These are phyloP conservation scores for Colletotrichum sojae DNA, from an alignment of 2,329 filamentous ascomycete species.

Conservation along the genomic window DNA sequence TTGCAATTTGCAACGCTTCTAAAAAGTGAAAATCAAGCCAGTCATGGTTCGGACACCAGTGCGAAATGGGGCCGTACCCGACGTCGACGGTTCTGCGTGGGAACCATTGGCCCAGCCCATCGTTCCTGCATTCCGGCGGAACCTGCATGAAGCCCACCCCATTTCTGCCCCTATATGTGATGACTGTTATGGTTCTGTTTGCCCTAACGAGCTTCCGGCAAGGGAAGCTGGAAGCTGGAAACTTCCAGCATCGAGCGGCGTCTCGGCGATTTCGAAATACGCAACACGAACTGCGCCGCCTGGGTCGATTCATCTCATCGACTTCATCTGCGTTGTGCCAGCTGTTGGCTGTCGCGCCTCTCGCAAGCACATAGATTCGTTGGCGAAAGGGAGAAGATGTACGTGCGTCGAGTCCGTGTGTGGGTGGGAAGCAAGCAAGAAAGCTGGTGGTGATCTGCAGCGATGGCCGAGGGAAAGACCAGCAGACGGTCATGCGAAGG, in stretches of 20 bases:
- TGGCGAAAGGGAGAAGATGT: background rate
- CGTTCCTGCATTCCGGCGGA: slow-evolving; percentile 38
- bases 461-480: background rate
- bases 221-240: background rate
- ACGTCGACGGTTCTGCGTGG: background rate
- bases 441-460: slow-evolving; percentile 11
- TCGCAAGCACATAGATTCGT: background rate
- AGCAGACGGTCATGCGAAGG: slow-evolving; percentile 6
- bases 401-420: slow-evolving; percentile 12
- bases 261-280: background rate
- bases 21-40: background rate
- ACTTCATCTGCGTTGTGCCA: background rate
- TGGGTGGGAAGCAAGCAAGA: background rate
- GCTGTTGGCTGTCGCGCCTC: background rate
- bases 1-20: slow-evolving; percentile 19
- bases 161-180: slow-evolving; percentile 29
- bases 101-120: slow-evolving; percentile 24
- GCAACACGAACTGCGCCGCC: background rate
- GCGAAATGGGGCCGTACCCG: slow-evolving; percentile 16
- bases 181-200: slow-evolving; percentile 22
- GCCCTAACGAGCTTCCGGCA: background rate
- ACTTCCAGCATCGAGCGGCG: background rate
- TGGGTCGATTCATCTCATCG: slow-evolving; percentile 6
- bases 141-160: slow-evolving; percentile 26
- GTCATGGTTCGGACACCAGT: background rate